Conservation (phyloP, 2,329 filamentous ascomycete species). For the Venturia oleaginea region DNA sequence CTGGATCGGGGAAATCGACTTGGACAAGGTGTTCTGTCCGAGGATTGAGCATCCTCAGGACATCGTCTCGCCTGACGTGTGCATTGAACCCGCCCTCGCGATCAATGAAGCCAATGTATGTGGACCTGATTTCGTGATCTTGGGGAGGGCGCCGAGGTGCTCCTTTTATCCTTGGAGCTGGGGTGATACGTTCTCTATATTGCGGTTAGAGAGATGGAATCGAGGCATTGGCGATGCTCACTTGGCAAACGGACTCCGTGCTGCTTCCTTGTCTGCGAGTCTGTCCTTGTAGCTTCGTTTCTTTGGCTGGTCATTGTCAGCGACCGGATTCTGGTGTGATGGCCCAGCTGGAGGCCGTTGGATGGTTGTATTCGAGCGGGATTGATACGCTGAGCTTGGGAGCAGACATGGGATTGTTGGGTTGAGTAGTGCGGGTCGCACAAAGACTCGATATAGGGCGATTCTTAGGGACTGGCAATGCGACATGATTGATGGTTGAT, state of each 20-base stretch:
- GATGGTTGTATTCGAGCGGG: background rate
- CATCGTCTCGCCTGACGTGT: background rate
- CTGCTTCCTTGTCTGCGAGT: background rate
- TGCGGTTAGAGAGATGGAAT: background rate
- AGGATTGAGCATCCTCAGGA: slow-evolving; percentile 6
- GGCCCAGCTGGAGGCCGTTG: background rate
- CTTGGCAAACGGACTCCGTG: background rate
- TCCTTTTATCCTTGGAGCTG: slow-evolving; percentile 2
- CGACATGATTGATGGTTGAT: slow-evolving; percentile 1
- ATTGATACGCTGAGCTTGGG: background rate
- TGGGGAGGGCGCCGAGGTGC: background rate
- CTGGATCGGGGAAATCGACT: background rate
- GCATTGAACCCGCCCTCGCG: background rate
- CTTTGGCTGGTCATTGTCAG: background rate
- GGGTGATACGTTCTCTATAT: background rate
- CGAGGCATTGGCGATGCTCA: background rate
- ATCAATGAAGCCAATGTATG: slow-evolving; percentile 9
- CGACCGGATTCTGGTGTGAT: background rate
- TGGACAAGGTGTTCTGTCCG: slow-evolving; percentile 8
- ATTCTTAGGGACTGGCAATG: slow-evolving; percentile 9
- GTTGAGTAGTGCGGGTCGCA: background rate
- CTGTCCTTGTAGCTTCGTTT: slow-evolving; percentile 10
- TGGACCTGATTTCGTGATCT: slow-evolving; percentile 7
- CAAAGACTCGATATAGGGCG: slow-evolving; percentile 10
- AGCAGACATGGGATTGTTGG: background rate